Evolutionary conservation across 768 basidiomycete species (phyloP), one percentile per base, ranked within the genome.

Genomic region (Phlegmacium glaucopus): DNA sequence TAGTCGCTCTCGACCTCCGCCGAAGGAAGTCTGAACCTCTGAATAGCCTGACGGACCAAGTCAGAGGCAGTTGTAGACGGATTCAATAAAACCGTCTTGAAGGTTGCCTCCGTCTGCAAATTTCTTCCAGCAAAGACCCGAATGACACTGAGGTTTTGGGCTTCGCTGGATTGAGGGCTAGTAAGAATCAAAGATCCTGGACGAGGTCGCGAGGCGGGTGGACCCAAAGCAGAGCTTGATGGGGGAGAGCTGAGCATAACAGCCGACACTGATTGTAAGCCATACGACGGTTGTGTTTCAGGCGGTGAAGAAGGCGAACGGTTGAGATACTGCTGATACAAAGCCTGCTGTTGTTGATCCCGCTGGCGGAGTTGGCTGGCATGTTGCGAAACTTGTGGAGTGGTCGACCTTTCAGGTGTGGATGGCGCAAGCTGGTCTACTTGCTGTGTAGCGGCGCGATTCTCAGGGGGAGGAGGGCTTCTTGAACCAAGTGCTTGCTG

Each of bases 11-110:
- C 73, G 28, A 77, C 70, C 39, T 80, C 83, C 5, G 76, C 80
- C 1, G 75, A 68, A 0, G 87, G 82, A 4, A 98, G 71, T 27
- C 90, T 74, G 82, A 99, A 98, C 6, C 96, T 83, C 64, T 97
- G 95, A 46, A 94, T 85, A 6, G 94, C 91, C 70, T 99, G 96
- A 47, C 80, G 78, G 42, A 98, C 79, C 35, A 99, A 80, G 49
- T 96, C 95, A 0, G 75, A 69, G 0, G 91, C 80, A 0, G 87
- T 88, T 0, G 95, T 97, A 1, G 83, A 83, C 4, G 87, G 72
- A 58, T 94, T 97, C 47, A 98, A 78, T 13, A 98, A 69, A 1
- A 95, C 96, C 6, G 96, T 98, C 72, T 98, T 98, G 78, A 99
- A 99, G 5, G 95, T 96, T 2, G 94, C 92, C 57, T 98, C 94